Conservation (phyloP, 2,329 filamentous ascomycete genomes). For the Drechslera avenae region DNA sequence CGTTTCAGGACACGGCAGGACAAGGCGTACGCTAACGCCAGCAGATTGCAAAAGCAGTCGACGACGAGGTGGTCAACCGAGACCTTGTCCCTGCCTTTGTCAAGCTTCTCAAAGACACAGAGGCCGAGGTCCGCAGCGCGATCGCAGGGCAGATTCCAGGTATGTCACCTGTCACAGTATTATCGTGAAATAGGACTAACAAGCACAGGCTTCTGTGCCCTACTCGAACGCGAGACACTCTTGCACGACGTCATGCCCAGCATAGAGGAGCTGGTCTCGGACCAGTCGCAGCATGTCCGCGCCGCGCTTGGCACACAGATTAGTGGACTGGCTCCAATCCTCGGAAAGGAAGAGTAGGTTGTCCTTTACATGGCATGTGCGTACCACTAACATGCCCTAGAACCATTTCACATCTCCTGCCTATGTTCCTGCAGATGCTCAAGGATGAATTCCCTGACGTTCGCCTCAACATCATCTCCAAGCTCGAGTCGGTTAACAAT, state of each 20-base stretch:
- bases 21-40: constrained; percentile 32
- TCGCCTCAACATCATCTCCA: constrained; percentile 98
- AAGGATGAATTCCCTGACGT: constrained; percentile 99
- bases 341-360: constrained; percentile 94
- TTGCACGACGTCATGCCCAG: constrained; percentile 96
- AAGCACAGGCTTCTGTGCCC: constrained; percentile 77
- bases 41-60: constrained; percentile 96
- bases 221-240: constrained; percentile 85
- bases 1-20: constrained; percentile 15
- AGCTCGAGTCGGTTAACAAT: constrained; percentile 96
- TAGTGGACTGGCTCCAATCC: constrained; percentile 91
- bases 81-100: constrained; percentile 97
- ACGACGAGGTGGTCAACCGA: constrained; percentile 91
- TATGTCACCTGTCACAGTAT: constrained; percentile 40
- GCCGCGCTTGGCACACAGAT: constrained; percentile 96
- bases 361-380: constrained; percentile 28
- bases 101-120: constrained; percentile 95
- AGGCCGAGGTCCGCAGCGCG: constrained; percentile 95
- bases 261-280: constrained; percentile 93
- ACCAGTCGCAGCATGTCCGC: constrained; percentile 94
- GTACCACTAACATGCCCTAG: constrained; percentile 53
- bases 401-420: constrained; percentile 93
- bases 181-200: constrained; percentile 33
- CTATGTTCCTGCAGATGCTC: constrained; percentile 99
- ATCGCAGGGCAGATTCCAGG: constrained; percentile 96